Percentiles rank a stretch among this genome's conserved stretches.
phyloP scores from a whole-genome alignment of 306 rosid species.

The Hippophae rhamnoides region DNA sequence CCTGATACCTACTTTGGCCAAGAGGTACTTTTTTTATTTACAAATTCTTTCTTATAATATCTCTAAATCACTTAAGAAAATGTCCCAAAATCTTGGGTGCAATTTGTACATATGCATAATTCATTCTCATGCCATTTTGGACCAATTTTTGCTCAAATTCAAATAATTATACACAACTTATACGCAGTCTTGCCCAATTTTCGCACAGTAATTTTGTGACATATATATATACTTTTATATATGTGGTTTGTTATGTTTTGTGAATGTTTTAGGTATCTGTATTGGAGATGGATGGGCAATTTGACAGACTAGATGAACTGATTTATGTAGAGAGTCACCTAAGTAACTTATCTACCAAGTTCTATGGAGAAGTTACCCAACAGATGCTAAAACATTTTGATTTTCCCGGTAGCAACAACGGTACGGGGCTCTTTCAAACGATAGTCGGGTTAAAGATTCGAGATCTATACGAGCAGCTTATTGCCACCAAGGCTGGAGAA shows the following conservation, averaged over 20 bases:
- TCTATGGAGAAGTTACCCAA: slow-evolving; percentile 97
- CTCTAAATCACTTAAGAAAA: too few relatives aligned
- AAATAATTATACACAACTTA: too few relatives aligned
- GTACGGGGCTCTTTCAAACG: slow-evolving; percentile 98
- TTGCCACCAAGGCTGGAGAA: slow-evolving; percentile 42
- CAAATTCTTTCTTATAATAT: too few relatives aligned
- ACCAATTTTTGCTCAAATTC: too few relatives aligned
- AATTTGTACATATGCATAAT: too few relatives aligned
- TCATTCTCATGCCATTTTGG: too few relatives aligned
- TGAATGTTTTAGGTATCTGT: slow-evolving; percentile 55
- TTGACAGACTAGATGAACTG: slow-evolving; percentile 94
- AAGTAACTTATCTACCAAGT: slow-evolving; percentile 79
- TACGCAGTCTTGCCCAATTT: too few relatives aligned
- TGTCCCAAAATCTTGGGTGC: too few relatives aligned
- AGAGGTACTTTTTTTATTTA: slow-evolving; percentile 42
- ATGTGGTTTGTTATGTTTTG: neutral
- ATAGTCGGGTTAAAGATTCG: slow-evolving; percentile 84
- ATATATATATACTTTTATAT: too few relatives aligned
- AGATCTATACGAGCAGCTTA: slow-evolving; percentile 76
- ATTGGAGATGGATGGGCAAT: slow-evolving; percentile 97
- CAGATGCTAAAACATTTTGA: slow-evolving; percentile 97
- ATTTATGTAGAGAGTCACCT: slow-evolving; percentile 95
- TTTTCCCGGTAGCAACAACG: slow-evolving; percentile 96
- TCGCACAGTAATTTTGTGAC: too few relatives aligned
- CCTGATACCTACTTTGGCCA: slow-evolving; percentile 66